phyloP scores from a whole-genome alignment of 2,329 filamentous ascomycete species.

The Neoscytalidium dimidiatum region DNA sequence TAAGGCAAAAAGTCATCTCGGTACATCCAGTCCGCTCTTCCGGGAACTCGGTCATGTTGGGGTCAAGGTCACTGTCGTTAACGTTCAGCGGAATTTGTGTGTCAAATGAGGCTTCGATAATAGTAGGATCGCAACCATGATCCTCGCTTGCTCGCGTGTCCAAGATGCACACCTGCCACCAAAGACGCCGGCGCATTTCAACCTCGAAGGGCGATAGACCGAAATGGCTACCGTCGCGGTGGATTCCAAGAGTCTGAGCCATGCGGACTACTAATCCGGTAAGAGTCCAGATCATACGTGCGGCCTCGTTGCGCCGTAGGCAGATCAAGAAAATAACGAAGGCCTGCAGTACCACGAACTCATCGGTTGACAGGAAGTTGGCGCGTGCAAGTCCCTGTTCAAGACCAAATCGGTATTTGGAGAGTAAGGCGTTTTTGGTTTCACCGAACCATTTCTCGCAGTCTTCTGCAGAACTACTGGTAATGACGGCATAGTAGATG shows the following conservation, averaged over 20 bases:
- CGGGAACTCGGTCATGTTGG: constrained; percentile 52
- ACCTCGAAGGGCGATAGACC: constrained; percentile 60
- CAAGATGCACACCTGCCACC: constrained; percentile 62
- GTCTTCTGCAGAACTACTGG: constrained; percentile 51
- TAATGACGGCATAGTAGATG: constrained; percentile 62
- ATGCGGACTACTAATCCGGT: constrained; percentile 61
- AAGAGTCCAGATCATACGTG: constrained; percentile 59
- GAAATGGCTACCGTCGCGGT: constrained; percentile 60
- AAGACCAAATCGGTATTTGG: constrained; percentile 62
- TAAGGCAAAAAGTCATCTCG: constrained; percentile 58
- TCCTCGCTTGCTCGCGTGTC: constrained; percentile 64
- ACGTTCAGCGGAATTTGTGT: constrained; percentile 61
- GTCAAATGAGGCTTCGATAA: constrained; percentile 60
- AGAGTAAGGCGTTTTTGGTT: constrained; percentile 51
- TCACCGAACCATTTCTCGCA: constrained; percentile 53
- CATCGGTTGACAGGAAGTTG: constrained; percentile 63
- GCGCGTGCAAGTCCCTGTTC: constrained; percentile 66
- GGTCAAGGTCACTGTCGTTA: constrained; percentile 55
- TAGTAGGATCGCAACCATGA: constrained; percentile 63
- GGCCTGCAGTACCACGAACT: constrained; percentile 63
- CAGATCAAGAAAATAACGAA: constrained; percentile 63
- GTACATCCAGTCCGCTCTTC: constrained; percentile 55
- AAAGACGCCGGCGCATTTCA: constrained; percentile 61
- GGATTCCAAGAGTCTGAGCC: constrained; percentile 61
- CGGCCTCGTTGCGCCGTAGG: constrained; percentile 53